These are phyloP conservation scores for Pseudoscleropodium purum DNA, from an alignment of 225 moss, liverwort and hornwort species.

Conservation along the genomic window DNA sequence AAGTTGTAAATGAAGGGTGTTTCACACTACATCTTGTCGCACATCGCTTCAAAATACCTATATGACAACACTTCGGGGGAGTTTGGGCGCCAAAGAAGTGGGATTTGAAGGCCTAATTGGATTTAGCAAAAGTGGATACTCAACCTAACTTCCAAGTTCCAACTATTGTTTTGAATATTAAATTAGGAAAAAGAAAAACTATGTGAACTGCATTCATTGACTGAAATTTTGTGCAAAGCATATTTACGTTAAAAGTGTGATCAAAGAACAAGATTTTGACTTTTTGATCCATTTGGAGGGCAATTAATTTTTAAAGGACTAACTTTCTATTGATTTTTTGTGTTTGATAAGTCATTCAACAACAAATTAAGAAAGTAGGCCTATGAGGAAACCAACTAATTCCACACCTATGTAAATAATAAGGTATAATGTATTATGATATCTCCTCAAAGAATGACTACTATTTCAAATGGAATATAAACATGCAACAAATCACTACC, in stretches of 20 bases:
- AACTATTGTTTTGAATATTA: neutral
- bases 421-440: neutral
- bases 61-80: rapidly evolving
- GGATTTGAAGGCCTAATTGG: neutral
- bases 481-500: too few relatives aligned
- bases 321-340: too few relatives aligned
- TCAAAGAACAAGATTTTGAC: neutral
- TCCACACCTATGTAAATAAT: neutral
- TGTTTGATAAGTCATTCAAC: too few relatives aligned
- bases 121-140: neutral
- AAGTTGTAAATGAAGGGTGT: rapidly evolving
- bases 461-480: too few relatives aligned
- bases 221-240: rapidly evolving
- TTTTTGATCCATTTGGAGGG: neutral
- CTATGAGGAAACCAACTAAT: neutral
- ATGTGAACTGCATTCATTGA: rapidly evolving
- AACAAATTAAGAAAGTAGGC: neutral
- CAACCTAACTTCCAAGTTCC: rapidly evolving
- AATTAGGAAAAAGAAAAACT: neutral
- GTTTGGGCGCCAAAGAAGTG: rapidly evolving
- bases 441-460: neutral
- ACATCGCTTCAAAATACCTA: neutral
- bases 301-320: neutral
- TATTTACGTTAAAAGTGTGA: neutral
- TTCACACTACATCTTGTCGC: rapidly evolving